Conservation (phyloP, 768 basidiomycete genomes). For the Imleria badia region DNA sequence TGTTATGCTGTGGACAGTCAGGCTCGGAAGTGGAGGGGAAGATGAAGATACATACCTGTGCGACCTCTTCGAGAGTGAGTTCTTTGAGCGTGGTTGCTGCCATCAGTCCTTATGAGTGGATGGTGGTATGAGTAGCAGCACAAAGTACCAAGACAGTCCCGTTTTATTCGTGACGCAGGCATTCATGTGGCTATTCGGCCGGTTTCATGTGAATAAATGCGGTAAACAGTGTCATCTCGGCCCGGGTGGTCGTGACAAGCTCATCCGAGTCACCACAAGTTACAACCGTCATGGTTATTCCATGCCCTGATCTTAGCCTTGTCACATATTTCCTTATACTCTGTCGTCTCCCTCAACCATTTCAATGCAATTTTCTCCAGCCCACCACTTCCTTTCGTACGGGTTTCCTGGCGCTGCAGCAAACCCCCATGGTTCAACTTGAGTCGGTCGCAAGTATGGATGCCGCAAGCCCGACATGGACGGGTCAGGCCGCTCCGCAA, state of each 20-base stretch:
- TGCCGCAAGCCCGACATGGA: not conserved
- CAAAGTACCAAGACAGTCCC: not conserved
- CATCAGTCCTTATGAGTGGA: slow-evolving; percentile 18
- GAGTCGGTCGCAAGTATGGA: not conserved
- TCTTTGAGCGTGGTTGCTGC: slow-evolving; percentile 38
- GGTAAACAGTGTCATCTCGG: too few relatives aligned
- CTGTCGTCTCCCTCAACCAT: too few relatives aligned
- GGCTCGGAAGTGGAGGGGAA: not conserved
- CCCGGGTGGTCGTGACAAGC: too few relatives aligned
- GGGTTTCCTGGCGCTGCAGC: slow-evolving; percentile 41
- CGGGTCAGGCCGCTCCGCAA: not conserved
- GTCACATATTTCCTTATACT: too few relatives aligned
- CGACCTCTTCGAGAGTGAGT: slow-evolving; percentile 59
- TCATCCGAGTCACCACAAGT: too few relatives aligned
- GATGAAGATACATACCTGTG: slow-evolving; percentile 38
- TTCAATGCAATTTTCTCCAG: too few relatives aligned
- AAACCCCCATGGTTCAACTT: slow-evolving; percentile 56
- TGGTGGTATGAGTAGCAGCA: not conserved
- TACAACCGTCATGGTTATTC: too few relatives aligned
- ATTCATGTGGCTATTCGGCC: too few relatives aligned
- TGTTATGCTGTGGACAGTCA: slow-evolving; percentile 58
- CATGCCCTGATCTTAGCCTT: too few relatives aligned
- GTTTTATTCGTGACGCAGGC: not conserved
- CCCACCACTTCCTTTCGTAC: too few relatives aligned
- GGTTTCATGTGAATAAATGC: too few relatives aligned